These are phyloP conservation scores for Lenwebbia sp. DNA, from an alignment of 345 rosid species.

Conservation along the genomic window DNA sequence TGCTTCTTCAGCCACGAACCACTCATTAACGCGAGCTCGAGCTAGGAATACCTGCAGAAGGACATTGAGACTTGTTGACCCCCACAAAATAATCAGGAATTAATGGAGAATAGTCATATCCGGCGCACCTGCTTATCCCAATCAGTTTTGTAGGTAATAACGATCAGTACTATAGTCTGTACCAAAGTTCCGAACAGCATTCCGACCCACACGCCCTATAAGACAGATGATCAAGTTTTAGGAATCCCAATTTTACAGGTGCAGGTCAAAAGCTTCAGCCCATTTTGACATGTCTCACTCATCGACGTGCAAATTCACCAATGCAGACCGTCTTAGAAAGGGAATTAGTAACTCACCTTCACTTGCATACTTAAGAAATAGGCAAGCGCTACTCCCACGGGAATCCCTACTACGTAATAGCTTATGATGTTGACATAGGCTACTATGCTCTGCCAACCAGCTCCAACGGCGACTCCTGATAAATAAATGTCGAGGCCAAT, in stretches of 20 bases:
- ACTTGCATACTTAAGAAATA: constrained; percentile 39
- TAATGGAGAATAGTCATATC: background rate
- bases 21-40: background rate
- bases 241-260: background rate
- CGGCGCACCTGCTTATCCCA: constrained; percentile 66
- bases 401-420: constrained; percentile 70
- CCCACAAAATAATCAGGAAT: background rate
- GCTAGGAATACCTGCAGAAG: background rate
- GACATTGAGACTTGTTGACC: background rate
- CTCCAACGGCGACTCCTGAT: constrained; percentile 70
- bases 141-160: constrained; percentile 51
- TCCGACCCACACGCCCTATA: constrained; percentile 77
- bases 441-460: constrained; percentile 78
- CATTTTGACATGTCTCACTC: background rate
- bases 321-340: background rate
- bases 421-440: constrained; percentile 61
- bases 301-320: background rate
- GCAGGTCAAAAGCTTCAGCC: background rate
- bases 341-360: constrained; percentile 22
- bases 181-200: constrained; percentile 61
- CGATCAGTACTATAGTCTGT: constrained; percentile 47
- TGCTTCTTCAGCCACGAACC: background rate
- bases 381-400: constrained; percentile 52
- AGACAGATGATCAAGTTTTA: background rate
- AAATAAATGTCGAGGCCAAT: background rate